Percentiles rank a stretch among this genome's conserved stretches.
phyloP scores from a whole-genome alignment of 352 stramenopile species.

The Elongisporangium anandrum region DNA sequence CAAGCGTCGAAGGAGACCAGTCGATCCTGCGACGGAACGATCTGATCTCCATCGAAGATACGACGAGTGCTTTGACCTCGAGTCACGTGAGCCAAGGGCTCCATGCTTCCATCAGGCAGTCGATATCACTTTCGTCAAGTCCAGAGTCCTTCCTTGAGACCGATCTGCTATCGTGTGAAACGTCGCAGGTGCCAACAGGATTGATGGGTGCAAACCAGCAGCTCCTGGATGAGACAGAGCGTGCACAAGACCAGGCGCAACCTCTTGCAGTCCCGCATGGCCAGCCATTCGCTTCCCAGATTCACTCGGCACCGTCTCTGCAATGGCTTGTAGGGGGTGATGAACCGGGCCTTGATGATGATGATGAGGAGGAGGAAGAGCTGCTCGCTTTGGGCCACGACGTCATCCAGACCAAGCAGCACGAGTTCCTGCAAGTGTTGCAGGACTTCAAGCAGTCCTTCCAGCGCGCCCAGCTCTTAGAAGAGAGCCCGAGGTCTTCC shows the following conservation, averaged over 20 bases:
- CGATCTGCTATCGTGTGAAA: background rate
- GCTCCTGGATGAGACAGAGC: background rate
- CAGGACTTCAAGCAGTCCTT: constrained; percentile 47
- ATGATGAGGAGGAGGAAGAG: background rate
- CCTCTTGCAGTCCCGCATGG: background rate
- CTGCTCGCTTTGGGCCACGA: background rate
- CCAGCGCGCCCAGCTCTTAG: constrained; percentile 8
- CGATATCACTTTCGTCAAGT: background rate
- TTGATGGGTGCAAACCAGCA: background rate
- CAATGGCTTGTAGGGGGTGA: background rate
- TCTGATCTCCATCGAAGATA: constrained; percentile 4
- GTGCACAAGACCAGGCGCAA: background rate
- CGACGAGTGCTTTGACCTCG: background rate
- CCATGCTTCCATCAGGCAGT: background rate
- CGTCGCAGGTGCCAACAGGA: background rate
- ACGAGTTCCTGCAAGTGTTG: constrained; percentile 39
- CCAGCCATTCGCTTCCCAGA: background rate
- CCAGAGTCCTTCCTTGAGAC: background rate
- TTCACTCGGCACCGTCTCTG: constrained; percentile 1
- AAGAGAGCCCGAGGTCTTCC: constrained; percentile 4
- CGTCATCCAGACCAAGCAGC: constrained; percentile 17
- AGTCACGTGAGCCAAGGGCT: background rate
- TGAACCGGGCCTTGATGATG: background rate
- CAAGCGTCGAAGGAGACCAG: background rate
- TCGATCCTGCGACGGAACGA: constrained; percentile 3